These are phyloP conservation scores for Trichoderma simmonsii DNA, from an alignment of 2,329 filamentous ascomycete species.

Conservation along the genomic window DNA sequence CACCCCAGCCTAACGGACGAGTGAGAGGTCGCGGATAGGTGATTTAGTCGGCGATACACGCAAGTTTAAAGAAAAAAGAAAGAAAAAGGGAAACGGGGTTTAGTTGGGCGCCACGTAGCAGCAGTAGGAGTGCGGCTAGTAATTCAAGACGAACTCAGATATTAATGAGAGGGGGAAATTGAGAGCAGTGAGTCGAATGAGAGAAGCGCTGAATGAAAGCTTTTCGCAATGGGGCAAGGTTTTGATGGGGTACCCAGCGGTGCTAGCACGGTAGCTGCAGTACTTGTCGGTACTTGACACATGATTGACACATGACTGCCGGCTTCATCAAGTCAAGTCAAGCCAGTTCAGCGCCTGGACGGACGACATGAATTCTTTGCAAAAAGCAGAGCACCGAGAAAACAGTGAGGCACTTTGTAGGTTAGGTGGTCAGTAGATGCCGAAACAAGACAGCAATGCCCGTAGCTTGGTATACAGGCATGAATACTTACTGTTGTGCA, in stretches of 20 bases:
- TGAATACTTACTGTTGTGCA: neutral
- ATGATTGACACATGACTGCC: neutral
- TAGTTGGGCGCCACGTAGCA: neutral
- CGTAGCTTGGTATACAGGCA: no score
- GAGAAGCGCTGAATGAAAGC: neutral
- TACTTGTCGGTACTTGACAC: neutral
- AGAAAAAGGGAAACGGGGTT: neutral
- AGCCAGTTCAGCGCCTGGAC: no score
- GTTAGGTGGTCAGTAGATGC: neutral
- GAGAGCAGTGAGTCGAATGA: neutral
- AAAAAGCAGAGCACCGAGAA: no score
- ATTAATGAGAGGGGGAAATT: neutral
- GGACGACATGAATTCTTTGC: no score
- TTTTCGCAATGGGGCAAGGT: neutral
- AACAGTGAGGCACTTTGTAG: no score
- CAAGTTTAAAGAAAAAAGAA: neutral
- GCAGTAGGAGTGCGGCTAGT: neutral
- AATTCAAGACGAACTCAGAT: neutral
- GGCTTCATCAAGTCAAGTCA: neutral
- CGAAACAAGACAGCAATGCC: neutral
- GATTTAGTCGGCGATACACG: neutral
- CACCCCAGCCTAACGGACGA: constrained; percentile 31
- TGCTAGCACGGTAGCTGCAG: neutral
- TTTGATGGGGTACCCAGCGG: neutral
- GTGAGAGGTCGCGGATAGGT: constrained; percentile 34